phyloP scores from a whole-genome alignment of 345 rosid genomes.

The Corymbia maculata region DNA sequence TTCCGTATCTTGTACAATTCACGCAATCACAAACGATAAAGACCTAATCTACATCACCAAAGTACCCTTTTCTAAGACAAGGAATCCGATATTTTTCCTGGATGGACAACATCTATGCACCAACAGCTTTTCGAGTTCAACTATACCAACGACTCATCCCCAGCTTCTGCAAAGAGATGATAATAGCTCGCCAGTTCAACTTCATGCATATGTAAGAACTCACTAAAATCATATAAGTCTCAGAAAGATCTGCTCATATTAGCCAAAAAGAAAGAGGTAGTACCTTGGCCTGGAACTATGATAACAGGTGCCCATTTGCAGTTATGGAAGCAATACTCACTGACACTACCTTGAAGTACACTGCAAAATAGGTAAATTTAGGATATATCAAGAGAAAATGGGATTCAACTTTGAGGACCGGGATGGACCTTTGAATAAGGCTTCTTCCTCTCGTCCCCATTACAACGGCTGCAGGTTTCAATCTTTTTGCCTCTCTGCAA shows the following conservation, averaged over 20 bases:
- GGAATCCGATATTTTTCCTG: neutral
- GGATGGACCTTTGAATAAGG: conserved; percentile 59
- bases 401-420: neutral
- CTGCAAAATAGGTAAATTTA: conserved; percentile 19
- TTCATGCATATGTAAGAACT: neutral
- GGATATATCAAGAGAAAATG: neutral
- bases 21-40: neutral
- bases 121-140: neutral
- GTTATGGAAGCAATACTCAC: conserved; percentile 76
- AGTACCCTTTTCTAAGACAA: neutral
- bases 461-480: conserved; percentile 85
- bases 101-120: neutral
- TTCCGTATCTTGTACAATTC: neutral
- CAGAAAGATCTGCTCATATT: neutral
- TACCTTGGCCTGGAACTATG: conserved; percentile 82
- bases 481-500: conserved; percentile 71
- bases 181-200: neutral
- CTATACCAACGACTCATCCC: conserved; percentile 30
- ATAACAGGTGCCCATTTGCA: conserved; percentile 75
- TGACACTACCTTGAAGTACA: conserved; percentile 66
- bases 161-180: conserved; percentile 22
- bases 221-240: neutral
- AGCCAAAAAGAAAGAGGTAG: neutral
- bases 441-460: conserved; percentile 88
- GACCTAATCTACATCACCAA: neutral